phyloP scores from a whole-genome alignment of 2,329 filamentous ascomycete genomes.

The Neofusicoccum parvum region DNA sequence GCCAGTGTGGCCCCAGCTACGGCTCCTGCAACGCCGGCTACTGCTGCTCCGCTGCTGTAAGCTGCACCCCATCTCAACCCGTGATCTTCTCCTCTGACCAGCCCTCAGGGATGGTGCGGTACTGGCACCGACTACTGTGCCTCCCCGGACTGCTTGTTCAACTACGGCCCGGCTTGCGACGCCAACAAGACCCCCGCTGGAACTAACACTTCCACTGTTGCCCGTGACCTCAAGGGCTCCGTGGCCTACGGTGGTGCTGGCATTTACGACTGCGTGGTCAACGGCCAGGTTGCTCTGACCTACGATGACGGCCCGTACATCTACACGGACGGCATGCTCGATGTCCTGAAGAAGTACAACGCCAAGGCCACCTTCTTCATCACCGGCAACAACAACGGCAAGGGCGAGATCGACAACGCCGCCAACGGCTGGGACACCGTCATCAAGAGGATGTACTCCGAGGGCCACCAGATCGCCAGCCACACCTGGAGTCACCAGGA shows the following conservation, averaged over 20 bases:
- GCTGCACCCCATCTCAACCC: conserved; percentile 24
- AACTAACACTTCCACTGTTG: conserved; percentile 55
- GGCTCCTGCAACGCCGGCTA: conserved; percentile 33
- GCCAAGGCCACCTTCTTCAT: conserved; percentile 71
- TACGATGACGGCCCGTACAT: conserved; percentile 68
- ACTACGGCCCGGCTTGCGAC: conserved; percentile 64
- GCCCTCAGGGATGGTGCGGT: conserved; percentile 55
- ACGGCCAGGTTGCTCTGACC: conserved; percentile 65
- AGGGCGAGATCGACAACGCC: conserved; percentile 58
- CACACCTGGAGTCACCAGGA: conserved; percentile 60
- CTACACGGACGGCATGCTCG: conserved; percentile 64
- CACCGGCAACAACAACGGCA: conserved; percentile 59
- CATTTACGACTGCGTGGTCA: conserved; percentile 58
- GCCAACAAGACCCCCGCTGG: conserved; percentile 59
- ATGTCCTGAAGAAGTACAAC: conserved; percentile 61
- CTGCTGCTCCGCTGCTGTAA: conserved; percentile 38
- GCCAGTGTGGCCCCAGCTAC: conserved; percentile 33
- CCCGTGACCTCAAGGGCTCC: conserved; percentile 56
- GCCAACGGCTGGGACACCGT: conserved; percentile 49
- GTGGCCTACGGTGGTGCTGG: conserved; percentile 60
- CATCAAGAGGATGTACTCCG: conserved; percentile 58
- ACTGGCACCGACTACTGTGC: conserved; percentile 59
- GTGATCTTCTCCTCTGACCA: not conserved
- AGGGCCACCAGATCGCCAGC: conserved; percentile 63
- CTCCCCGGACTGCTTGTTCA: conserved; percentile 63